A percentile compares a stretch with the other conserved stretches of the same genome.
Evolutionary conservation across 768 basidiomycete species (phyloP).

Genomic region (Leccinum aurantiacum): DNA sequence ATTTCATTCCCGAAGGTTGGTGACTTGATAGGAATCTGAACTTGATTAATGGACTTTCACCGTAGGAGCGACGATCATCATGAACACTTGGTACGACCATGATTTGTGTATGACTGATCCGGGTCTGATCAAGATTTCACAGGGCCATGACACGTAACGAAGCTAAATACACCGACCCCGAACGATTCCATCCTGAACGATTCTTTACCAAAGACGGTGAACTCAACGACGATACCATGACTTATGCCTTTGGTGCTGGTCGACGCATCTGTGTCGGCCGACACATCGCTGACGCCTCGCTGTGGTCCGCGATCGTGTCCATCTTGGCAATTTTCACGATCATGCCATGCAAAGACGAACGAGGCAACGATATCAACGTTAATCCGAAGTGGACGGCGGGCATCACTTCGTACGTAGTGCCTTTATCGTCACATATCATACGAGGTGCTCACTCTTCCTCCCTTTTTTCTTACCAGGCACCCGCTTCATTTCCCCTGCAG

Average conservation of each 20-base stretch:
- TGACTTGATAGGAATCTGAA: not conserved
- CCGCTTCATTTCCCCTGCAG: slow-evolving; percentile 27
- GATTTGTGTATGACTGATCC: not conserved
- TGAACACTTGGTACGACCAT: slow-evolving; percentile 26
- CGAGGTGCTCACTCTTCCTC: not conserved
- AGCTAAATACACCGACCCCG: slow-evolving; percentile 33
- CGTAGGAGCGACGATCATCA: slow-evolving; percentile 30
- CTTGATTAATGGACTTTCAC: not conserved
- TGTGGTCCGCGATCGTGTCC: slow-evolving; percentile 37
- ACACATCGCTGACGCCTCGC: slow-evolving; percentile 41
- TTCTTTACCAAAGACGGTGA: slow-evolving; percentile 27
- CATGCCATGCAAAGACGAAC: slow-evolving; percentile 26
- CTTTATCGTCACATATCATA: not conserved
- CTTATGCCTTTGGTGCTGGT: slow-evolving; percentile 37
- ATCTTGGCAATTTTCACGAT: slow-evolving; percentile 39
- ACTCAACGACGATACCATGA: slow-evolving; percentile 31
- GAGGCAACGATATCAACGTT: slow-evolving; percentile 24
- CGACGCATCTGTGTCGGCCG: slow-evolving; percentile 42
- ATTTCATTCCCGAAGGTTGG: slow-evolving; percentile 55
- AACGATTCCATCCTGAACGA: slow-evolving; percentile 38
- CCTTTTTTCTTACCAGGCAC: slow-evolving; percentile 13
- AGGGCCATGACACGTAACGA: slow-evolving; percentile 38
- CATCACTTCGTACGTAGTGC: slow-evolving; percentile 27
- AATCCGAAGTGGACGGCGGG: slow-evolving; percentile 26
- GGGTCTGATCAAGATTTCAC: not conserved